Conservation (phyloP, 2,329 filamentous ascomycete genomes). For the Fusarium tanahbumbuense region DNA sequence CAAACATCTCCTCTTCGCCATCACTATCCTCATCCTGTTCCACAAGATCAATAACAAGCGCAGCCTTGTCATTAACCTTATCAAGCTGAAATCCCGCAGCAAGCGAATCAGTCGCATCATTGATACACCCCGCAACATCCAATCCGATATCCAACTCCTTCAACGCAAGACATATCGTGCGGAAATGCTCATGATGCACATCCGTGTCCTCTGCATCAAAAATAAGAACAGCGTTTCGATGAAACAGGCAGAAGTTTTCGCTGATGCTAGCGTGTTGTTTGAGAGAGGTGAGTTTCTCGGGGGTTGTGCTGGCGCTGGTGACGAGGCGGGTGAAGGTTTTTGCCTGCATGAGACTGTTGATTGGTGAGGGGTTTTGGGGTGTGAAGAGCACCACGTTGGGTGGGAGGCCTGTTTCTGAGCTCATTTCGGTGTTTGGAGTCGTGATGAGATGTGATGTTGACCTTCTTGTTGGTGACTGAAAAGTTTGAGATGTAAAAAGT, state of each 20-base stretch:
- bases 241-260: conserved; percentile 7
- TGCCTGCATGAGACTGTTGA: neutral
- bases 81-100: conserved; percentile 15
- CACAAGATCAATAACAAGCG: conserved; percentile 17
- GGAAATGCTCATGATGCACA: conserved; percentile 13
- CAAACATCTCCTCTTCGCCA: conserved; percentile 6
- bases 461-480: neutral
- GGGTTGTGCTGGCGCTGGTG: conserved; percentile 6
- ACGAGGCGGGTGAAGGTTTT: conserved; percentile 13
- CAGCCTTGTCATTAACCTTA: conserved; percentile 11
- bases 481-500: neutral
- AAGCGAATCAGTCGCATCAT: conserved; percentile 9
- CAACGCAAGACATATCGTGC: conserved; percentile 15
- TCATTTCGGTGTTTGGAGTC: neutral
- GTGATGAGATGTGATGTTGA: neutral
- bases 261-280: neutral
- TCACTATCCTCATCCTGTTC: conserved; percentile 20
- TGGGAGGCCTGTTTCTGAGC: neutral
- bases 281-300: neutral
- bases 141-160: conserved; percentile 20
- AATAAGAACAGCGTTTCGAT: conserved; percentile 1
- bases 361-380: neutral
- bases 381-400: conserved; percentile 10
- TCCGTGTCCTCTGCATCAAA: conserved; percentile 1
- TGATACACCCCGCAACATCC: conserved; percentile 19